Percentiles rank a stretch among this genome's conserved stretches.
Conservation (phyloP, 108 stramenopile genomes). For the Skeletonema costatum region DNA sequence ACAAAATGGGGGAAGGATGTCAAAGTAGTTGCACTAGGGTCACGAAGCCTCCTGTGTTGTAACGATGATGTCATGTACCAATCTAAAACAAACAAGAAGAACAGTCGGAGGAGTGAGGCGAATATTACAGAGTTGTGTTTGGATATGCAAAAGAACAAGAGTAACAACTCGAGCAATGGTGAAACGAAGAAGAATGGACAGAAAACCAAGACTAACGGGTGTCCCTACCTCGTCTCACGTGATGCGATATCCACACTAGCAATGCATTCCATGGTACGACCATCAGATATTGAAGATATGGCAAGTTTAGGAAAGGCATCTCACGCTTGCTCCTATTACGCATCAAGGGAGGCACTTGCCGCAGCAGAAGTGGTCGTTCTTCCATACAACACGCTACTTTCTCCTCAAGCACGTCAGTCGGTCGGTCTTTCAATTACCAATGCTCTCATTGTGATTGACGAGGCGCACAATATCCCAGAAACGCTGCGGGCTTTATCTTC, state of each 20-base stretch:
- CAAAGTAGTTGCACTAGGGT: slow-evolving; percentile 87
- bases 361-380: slow-evolving; percentile 93
- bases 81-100: slow-evolving; percentile 8
- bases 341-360: slow-evolving; percentile 72
- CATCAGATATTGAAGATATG: slow-evolving; percentile 93
- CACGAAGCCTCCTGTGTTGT: slow-evolving; percentile 86
- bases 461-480: slow-evolving; percentile 97
- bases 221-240: slow-evolving; percentile 64
- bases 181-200: slow-evolving; percentile 3
- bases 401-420: slow-evolving; percentile 60
- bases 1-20: slow-evolving; percentile 69
- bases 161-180: not conserved
- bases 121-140: slow-evolving; percentile 90
- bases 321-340: slow-evolving; percentile 95
- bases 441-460: slow-evolving; percentile 92
- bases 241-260: slow-evolving; percentile 76
- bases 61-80: slow-evolving; percentile 56
- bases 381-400: slow-evolving; percentile 90
- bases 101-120: slow-evolving; percentile 53
- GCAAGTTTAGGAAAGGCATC: slow-evolving; percentile 66
- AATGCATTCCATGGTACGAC: slow-evolving; percentile 76
- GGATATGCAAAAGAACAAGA: slow-evolving; percentile 82
- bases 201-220: slow-evolving; percentile 33
- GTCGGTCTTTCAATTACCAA: slow-evolving; percentile 79
- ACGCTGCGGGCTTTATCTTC: slow-evolving; percentile 67